A percentile compares a stretch with the other conserved stretches of the same genome.
Evolutionary conservation across 306 rosid species (phyloP).

Genomic region (Lotus japonicus): DNA sequence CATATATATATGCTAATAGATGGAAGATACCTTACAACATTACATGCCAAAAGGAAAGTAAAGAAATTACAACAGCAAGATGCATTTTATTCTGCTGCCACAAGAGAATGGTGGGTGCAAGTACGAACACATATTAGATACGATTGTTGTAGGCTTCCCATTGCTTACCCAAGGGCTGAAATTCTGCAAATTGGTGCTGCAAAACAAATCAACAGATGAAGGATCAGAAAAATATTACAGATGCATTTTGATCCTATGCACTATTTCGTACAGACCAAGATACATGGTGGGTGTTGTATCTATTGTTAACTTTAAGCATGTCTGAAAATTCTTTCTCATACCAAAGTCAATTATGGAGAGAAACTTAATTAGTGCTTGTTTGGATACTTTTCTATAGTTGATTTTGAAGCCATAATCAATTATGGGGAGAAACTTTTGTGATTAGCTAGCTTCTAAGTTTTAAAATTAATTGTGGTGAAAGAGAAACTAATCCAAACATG

Average conservation of each 20-base stretch:
- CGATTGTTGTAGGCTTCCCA: slow-evolving; percentile 56
- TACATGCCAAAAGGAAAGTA: slow-evolving; percentile 46
- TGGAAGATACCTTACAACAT: slow-evolving; percentile 35
- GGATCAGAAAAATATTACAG: slow-evolving; percentile 16
- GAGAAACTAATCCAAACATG: too few relatives aligned
- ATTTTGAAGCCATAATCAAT: too few relatives aligned
- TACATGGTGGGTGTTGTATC: not conserved
- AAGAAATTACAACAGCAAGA: slow-evolving; percentile 27
- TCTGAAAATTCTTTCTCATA: too few relatives aligned
- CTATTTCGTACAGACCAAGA: not conserved
- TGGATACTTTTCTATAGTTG: too few relatives aligned
- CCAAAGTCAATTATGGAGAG: too few relatives aligned
- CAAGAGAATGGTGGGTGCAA: slow-evolving; percentile 27
- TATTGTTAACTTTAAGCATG: too few relatives aligned
- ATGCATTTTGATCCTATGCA: too few relatives aligned
- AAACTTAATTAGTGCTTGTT: too few relatives aligned
- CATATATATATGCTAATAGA: slow-evolving; percentile 1
- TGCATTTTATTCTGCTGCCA: slow-evolving; percentile 30
- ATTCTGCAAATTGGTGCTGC: slow-evolving; percentile 65
- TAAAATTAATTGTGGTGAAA: too few relatives aligned
- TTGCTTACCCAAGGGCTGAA: slow-evolving; percentile 39
- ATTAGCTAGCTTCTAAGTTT: too few relatives aligned
- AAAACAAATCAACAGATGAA: not conserved
- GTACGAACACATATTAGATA: slow-evolving; percentile 19
- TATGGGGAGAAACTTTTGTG: too few relatives aligned